Conservation (phyloP, 495 filamentous ascomycete genomes). For the Lasiosphaeriaceae sp. region DNA sequence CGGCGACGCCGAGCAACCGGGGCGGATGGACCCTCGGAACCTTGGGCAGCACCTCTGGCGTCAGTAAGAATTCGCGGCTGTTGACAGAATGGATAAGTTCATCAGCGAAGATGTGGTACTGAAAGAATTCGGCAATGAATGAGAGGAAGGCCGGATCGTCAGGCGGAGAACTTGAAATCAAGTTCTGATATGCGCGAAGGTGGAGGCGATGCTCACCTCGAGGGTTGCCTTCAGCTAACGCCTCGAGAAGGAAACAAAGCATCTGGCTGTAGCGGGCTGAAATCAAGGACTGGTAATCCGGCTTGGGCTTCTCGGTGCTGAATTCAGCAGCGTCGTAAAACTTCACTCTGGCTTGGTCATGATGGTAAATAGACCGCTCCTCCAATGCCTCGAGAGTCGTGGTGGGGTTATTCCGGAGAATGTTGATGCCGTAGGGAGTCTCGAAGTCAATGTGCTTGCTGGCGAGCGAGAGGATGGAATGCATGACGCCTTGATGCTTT, state of each 20-base stretch:
- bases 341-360: constrained; percentile 56
- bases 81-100: constrained; percentile 68
- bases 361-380: constrained; percentile 52
- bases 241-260: constrained; percentile 76
- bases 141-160: constrained; percentile 62
- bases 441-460: constrained; percentile 71
- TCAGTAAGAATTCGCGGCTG: constrained; percentile 46
- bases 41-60: constrained; percentile 60
- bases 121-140: constrained; percentile 90
- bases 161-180: constrained; percentile 59
- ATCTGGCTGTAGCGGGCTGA: constrained; percentile 71
- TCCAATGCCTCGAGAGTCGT: constrained; percentile 40
- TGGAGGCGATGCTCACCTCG: constrained; percentile 77
- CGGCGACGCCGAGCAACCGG: constrained; percentile 77
- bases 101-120: constrained; percentile 82
- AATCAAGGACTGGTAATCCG: constrained; percentile 45
- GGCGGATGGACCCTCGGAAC: constrained; percentile 72
- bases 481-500: constrained; percentile 82
- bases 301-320: constrained; percentile 32
- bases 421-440: constrained; percentile 44
- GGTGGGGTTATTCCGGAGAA: constrained; percentile 40
- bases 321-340: constrained; percentile 46
- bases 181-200: constrained; percentile 68
- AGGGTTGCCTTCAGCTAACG: constrained; percentile 72
- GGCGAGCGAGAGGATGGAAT: constrained; percentile 82